phyloP scores from a whole-genome alignment of 2,329 filamentous ascomycete species.

The Fusarium guadeloupense region DNA sequence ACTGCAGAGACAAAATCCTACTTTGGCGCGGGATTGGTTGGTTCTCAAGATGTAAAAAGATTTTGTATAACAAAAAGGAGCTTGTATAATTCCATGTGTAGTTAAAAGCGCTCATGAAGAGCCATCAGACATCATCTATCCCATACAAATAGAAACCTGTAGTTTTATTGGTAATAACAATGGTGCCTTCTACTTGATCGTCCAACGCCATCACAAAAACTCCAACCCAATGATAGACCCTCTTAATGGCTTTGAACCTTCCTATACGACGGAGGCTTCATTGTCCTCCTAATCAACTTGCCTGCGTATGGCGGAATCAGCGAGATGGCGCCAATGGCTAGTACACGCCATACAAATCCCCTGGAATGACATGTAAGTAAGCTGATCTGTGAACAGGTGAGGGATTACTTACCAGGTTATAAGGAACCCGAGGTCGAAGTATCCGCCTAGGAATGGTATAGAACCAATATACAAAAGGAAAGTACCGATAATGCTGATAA shows the following conservation, averaged over 20 bases:
- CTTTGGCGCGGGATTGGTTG: slow-evolving; percentile 56
- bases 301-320: slow-evolving; percentile 87
- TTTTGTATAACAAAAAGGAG: neutral
- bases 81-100: slow-evolving; percentile 13
- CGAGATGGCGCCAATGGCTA: slow-evolving; percentile 80
- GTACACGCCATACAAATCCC: slow-evolving; percentile 89
- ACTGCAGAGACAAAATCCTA: slow-evolving; percentile 60
- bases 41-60: slow-evolving; percentile 59
- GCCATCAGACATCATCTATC: slow-evolving; percentile 22
- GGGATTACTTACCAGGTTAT: slow-evolving; percentile 66
- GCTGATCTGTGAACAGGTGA: neutral
- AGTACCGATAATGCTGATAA: slow-evolving; percentile 83
- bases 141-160: slow-evolving; percentile 21
- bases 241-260: slow-evolving; percentile 80
- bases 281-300: slow-evolving; percentile 83
- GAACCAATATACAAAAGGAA: slow-evolving; percentile 81
- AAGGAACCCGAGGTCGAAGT: slow-evolving; percentile 87
- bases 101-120: slow-evolving; percentile 13
- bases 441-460: slow-evolving; percentile 86
- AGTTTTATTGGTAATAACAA: slow-evolving; percentile 26
- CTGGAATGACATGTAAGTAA: slow-evolving; percentile 52
- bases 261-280: slow-evolving; percentile 92
- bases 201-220: slow-evolving; percentile 33
- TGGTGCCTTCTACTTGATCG: slow-evolving; percentile 28
- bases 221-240: slow-evolving; percentile 8